Evolutionary conservation across 495 filamentous ascomycete genomes (phyloP).

Genomic region (Penicillium atrosanguineum): DNA sequence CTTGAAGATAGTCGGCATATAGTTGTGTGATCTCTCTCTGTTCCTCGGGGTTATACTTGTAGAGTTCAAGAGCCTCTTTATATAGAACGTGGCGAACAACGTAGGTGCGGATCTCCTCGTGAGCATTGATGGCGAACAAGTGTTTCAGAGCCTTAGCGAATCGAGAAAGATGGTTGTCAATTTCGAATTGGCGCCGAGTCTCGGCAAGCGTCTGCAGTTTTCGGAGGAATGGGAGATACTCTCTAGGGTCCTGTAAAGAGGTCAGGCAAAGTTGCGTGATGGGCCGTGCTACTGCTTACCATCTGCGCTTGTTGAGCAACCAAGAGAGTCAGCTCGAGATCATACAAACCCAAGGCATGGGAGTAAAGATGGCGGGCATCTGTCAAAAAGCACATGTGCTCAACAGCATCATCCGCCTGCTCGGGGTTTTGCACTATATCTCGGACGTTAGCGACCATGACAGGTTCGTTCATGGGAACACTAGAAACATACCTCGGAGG

Average conservation of each 20-base stretch:
- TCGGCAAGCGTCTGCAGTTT: slow-evolving; percentile 70
- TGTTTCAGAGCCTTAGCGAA: slow-evolving; percentile 73
- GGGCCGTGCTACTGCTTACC: slow-evolving; percentile 26
- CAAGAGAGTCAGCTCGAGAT: slow-evolving; percentile 83
- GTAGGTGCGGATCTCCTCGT: slow-evolving; percentile 76
- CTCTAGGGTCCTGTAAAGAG: slow-evolving; percentile 66
- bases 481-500: slow-evolving; percentile 53
- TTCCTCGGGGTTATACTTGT: slow-evolving; percentile 69
- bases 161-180: slow-evolving; percentile 82
- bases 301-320: slow-evolving; percentile 96
- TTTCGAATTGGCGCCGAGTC: slow-evolving; percentile 70
- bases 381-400: slow-evolving; percentile 94
- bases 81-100: slow-evolving; percentile 77
- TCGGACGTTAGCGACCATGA: slow-evolving; percentile 14
- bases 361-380: slow-evolving; percentile 94
- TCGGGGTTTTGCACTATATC: slow-evolving; percentile 54
- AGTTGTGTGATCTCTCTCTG: slow-evolving; percentile 63
- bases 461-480: not conserved
- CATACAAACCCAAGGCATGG: slow-evolving; percentile 83
- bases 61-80: slow-evolving; percentile 71
- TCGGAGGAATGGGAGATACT: slow-evolving; percentile 94
- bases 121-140: slow-evolving; percentile 63
- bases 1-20: slow-evolving; percentile 76
- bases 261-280: not conserved
- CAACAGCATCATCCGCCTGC: slow-evolving; percentile 78